Base-by-base conservation (phyloP, 2,329 filamentous ascomycete genomes). In the Paecilomyces variotii region DNA sequence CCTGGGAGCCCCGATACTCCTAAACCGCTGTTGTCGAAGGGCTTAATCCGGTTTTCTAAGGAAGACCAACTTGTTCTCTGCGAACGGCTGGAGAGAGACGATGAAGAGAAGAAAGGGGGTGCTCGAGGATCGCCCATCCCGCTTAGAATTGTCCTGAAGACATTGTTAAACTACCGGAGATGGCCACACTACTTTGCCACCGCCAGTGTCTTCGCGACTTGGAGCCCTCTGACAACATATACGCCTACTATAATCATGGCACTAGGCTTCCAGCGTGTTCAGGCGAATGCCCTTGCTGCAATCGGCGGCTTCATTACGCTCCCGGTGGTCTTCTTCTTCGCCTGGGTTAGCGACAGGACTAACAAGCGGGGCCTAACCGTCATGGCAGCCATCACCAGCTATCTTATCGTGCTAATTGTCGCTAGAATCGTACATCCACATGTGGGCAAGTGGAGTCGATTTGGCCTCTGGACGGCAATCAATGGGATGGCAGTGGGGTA, bases 401-500 rank as follows among this genome's bases (percentile, higher is more conserved):
- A 81, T 57, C 70, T 83, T 1, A 58, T 76, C n/a, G 67, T 73
- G 0, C 67, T 82, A 2, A 69, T 81, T 19, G 67, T 79, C 0
- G 65, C 76, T 0, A 72, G 74, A 9, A 66, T 66, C 4, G 63
- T 77, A 0, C 78, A 82, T 56, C 72, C 76, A 0, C 70, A 74
- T 53, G 76, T 78, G 0, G 75, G 76, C 0, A 77, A 73, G 60
- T 83, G 81, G 80, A 74, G 73, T 6, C 74, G 75, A 10, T 81
- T 78, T 70, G 79, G 74, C 0, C 67, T 83, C 4, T 82, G 80
- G 80, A 83, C 80, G 2, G 71, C 72, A 0, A 73, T 82, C 2
- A 82, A 83, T 64, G 70, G 70, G 1, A 76, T 82, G 39, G 79
- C 80, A 0, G 80, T 82, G 7, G 78, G 80, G 0, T 83, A 82